phyloP scores from a whole-genome alignment of 495 filamentous ascomycete species.

The Podospora pseudopauciseta region DNA sequence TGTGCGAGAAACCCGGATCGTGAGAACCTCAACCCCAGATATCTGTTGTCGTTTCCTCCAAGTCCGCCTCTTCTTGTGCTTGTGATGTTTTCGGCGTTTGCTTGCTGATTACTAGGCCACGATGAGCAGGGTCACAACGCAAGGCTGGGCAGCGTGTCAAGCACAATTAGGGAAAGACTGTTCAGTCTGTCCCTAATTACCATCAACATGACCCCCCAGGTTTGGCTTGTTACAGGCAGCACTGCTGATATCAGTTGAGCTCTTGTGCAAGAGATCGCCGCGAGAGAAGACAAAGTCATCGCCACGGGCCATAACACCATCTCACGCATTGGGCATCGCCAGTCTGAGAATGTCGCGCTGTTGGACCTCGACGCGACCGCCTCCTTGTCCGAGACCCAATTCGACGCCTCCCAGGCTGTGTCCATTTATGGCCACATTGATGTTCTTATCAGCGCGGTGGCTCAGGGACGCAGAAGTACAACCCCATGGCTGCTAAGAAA shows the following conservation, averaged over 20 bases:
- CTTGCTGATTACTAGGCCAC: no score
- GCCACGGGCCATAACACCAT: conserved; percentile 48
- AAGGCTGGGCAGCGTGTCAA: no score
- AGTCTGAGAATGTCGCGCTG: conserved; percentile 36
- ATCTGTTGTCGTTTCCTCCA: neutral
- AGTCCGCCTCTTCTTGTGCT: neutral
- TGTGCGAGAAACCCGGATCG: neutral
- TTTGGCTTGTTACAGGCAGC: conserved; percentile 45
- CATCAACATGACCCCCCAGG: conserved; percentile 18
- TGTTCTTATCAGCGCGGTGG: conserved; percentile 36
- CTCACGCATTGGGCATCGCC: conserved; percentile 39
- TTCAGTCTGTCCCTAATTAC: neutral
- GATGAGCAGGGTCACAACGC: no score
- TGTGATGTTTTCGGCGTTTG: no score
- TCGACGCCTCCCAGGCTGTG: conserved; percentile 34
- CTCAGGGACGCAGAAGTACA: conserved; percentile 17
- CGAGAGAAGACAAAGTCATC: conserved; percentile 53
- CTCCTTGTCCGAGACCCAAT: conserved; percentile 35
- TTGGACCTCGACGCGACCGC: conserved; percentile 48
- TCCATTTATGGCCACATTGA: conserved; percentile 45
- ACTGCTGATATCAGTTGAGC: conserved; percentile 45
- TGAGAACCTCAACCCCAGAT: neutral
- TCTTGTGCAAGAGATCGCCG: conserved; percentile 39
- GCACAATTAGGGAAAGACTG: no score
- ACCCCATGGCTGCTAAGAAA: conserved; percentile 14